Conservation (phyloP, 441 rosid species). For the Geranium incanum region DNA sequence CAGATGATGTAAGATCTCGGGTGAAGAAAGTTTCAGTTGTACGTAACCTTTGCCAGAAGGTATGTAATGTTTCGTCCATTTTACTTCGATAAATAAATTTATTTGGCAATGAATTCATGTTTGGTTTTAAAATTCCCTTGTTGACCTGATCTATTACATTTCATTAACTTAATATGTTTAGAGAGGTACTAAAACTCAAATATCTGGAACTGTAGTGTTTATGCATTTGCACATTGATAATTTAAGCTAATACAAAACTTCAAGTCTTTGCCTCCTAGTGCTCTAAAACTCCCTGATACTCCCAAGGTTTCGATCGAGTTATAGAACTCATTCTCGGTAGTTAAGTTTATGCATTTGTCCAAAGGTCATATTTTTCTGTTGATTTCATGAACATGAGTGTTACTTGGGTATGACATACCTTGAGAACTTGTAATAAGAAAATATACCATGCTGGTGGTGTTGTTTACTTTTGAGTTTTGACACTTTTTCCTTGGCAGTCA, state of each 20-base stretch:
- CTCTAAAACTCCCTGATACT: too few relatives aligned
- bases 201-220: neutral
- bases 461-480: neutral
- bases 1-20: constrained; percentile 57
- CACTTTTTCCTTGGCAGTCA: neutral
- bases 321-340: too few relatives aligned
- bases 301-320: too few relatives aligned
- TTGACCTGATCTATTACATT: too few relatives aligned
- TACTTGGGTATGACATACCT: neutral
- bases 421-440: too few relatives aligned
- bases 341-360: too few relatives aligned
- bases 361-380: neutral
- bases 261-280: too few relatives aligned
- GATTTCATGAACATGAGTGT: neutral
- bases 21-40: constrained; percentile 80
- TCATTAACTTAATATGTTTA: neutral
- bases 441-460: too few relatives aligned
- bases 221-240: too few relatives aligned
- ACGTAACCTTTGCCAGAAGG: constrained; percentile 96
- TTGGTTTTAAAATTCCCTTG: too few relatives aligned
- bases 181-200: neutral
- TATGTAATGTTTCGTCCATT: constrained; percentile 15
- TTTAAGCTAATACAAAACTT: too few relatives aligned
- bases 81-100: neutral
- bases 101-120: too few relatives aligned